These are phyloP conservation scores for Spiromastix sp. DNA, from an alignment of 2,329 filamentous ascomycete genomes.

Conservation along the genomic window DNA sequence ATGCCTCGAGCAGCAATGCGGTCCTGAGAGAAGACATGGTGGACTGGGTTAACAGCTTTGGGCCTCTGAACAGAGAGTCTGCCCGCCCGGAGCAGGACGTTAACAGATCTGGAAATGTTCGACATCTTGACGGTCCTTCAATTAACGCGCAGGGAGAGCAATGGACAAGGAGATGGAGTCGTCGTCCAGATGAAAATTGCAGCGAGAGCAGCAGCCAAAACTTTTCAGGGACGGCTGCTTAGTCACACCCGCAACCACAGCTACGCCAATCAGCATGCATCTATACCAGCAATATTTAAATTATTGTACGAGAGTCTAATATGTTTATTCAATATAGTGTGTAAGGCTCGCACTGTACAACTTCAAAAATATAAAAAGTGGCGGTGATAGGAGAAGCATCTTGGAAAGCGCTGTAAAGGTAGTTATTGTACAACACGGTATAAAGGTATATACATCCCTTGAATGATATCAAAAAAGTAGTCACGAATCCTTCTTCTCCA, in stretches of 20 bases:
- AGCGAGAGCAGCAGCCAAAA: slow-evolving; percentile 17
- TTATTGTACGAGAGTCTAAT: too few relatives aligned
- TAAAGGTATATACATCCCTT: too few relatives aligned
- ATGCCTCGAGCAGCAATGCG: slow-evolving; percentile 42
- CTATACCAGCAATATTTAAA: too few relatives aligned
- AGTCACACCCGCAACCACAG: slow-evolving; percentile 19
- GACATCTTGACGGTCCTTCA: slow-evolving; percentile 54
- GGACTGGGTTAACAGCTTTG: slow-evolving; percentile 64
- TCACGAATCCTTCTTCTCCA: slow-evolving; percentile 28
- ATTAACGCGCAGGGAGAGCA: slow-evolving; percentile 15
- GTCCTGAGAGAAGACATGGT: slow-evolving; percentile 41
- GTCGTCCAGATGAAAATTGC: too few relatives aligned
- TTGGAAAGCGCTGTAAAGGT: too few relatives aligned
- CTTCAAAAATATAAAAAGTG: too few relatives aligned
- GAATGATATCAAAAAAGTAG: too few relatives aligned
- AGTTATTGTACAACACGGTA: too few relatives aligned
- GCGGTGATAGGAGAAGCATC: too few relatives aligned
- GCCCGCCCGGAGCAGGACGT: slow-evolving; percentile 72
- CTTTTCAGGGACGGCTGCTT: slow-evolving; percentile 27
- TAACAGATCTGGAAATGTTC: slow-evolving; percentile 64
- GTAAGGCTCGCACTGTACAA: too few relatives aligned
- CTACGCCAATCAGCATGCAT: too few relatives aligned
- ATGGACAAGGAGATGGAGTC: slow-evolving; percentile 7
- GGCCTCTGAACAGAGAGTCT: slow-evolving; percentile 61
- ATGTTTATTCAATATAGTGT: too few relatives aligned